Percentiles rank a stretch among this genome's conserved stretches.
Evolutionary conservation across 805 yeast genomes (phyloP).

Genomic region (Brettanomyces naardenensis): DNA sequence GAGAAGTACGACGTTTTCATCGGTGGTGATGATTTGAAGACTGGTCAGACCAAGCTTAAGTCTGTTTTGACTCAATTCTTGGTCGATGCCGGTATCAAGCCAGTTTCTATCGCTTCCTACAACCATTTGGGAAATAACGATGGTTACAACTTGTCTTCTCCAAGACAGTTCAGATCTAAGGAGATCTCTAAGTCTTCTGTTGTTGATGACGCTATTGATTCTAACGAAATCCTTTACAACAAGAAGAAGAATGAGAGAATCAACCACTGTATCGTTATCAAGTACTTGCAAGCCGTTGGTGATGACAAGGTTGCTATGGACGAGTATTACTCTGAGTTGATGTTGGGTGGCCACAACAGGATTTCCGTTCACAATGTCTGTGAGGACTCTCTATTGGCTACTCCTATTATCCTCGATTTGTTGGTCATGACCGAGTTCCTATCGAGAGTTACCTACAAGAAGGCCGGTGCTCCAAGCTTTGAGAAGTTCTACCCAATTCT

Average conservation of each 20-base stretch:
- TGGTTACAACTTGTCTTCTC: conserved; percentile 86
- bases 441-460: conserved; percentile 75
- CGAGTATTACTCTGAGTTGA: conserved; percentile 91
- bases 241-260: conserved; percentile 68
- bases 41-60: conserved; percentile 93
- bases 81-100: conserved; percentile 96
- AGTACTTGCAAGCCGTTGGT: conserved; percentile 89
- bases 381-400: conserved; percentile 91
- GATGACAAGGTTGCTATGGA: conserved; percentile 98
- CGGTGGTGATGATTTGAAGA: conserved; percentile 96
- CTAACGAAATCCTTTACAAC: conserved; percentile 78
- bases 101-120: conserved; percentile 89
- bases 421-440: conserved; percentile 86
- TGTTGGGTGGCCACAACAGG: conserved; percentile 97
- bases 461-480: conserved; percentile 37
- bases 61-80: conserved; percentile 94
- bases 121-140: conserved; percentile 96
- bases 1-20: conserved; percentile 68
- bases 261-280: conserved; percentile 93
- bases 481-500: conserved; percentile 76
- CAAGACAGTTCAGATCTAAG: conserved; percentile 89
- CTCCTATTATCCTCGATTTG: conserved; percentile 89
- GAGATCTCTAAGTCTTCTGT: conserved; percentile 91
- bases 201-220: conserved; percentile 87
- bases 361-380: conserved; percentile 92